Conservation (phyloP, 2,329 filamentous ascomycete species). For the Emmonsiellopsis sp. region DNA sequence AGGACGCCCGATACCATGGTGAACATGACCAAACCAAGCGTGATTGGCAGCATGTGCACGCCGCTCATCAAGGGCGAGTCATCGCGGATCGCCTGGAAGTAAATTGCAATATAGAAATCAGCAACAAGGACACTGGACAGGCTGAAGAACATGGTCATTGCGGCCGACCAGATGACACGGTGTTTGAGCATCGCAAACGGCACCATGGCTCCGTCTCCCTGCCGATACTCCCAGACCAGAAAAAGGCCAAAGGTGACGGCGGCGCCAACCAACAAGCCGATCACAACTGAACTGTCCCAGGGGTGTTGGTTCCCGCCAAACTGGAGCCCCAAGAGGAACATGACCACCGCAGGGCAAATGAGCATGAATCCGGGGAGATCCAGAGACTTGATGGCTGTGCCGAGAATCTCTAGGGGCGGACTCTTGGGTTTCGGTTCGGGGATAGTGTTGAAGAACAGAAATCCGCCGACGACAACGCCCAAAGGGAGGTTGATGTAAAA, state of each 20-base stretch:
- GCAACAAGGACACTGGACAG: slow-evolving; percentile 18
- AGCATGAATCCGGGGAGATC: slow-evolving; percentile 29
- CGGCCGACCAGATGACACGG: slow-evolving; percentile 23
- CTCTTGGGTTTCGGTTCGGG: slow-evolving; percentile 19
- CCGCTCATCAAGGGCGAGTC: slow-evolving; percentile 30
- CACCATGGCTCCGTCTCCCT: slow-evolving; percentile 30
- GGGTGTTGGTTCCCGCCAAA: slow-evolving; percentile 24
- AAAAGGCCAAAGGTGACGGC: slow-evolving; percentile 23
- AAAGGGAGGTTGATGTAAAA: slow-evolving; percentile 33
- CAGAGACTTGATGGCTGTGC: slow-evolving; percentile 21
- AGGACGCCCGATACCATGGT: slow-evolving; percentile 12
- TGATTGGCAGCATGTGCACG: slow-evolving; percentile 30
- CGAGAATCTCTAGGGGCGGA: slow-evolving; percentile 14
- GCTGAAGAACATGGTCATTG: slow-evolving; percentile 17
- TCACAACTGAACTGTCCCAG: slow-evolving; percentile 26
- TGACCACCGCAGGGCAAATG: slow-evolving; percentile 24
- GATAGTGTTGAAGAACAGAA: slow-evolving; percentile 20
- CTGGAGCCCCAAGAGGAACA: slow-evolving; percentile 32
- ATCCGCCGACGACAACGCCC: slow-evolving; percentile 18
- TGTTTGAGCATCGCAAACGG: slow-evolving; percentile 25
- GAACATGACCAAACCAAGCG: slow-evolving; percentile 16
- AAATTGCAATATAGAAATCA: slow-evolving; percentile 29
- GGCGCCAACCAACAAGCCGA: slow-evolving; percentile 26
- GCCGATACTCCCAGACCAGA: slow-evolving; percentile 25
- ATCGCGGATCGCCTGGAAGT: slow-evolving; percentile 33